Evolutionary conservation across 192 early-diverging fungal genomes (phyloP).

Genomic region (Gaertneriomyces sp.): DNA sequence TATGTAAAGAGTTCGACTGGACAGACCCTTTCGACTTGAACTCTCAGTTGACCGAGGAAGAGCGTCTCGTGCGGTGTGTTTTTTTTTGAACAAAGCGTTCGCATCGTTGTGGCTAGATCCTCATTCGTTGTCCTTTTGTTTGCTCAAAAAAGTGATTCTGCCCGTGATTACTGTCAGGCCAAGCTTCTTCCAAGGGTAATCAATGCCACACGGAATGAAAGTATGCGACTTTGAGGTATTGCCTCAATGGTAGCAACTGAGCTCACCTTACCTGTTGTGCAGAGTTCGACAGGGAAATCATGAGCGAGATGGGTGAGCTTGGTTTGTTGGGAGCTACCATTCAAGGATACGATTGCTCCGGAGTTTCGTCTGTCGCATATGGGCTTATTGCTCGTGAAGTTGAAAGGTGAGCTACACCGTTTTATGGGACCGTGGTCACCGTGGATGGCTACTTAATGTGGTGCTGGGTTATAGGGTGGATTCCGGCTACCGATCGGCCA

Average conservation of each 20-base stretch:
- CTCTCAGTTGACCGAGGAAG: constrained; percentile 85
- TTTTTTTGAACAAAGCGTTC: background rate
- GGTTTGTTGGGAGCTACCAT: constrained; percentile 93
- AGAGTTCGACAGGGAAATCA: constrained; percentile 86
- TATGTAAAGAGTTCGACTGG: constrained; percentile 40
- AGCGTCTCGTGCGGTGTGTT: constrained; percentile 58
- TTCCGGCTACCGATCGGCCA: constrained; percentile 93
- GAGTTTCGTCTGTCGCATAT: constrained; percentile 95
- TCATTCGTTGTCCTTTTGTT: no score
- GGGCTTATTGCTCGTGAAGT: constrained; percentile 96
- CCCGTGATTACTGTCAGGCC: constrained; percentile 81
- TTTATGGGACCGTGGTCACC: background rate
- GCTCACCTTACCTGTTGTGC: background rate
- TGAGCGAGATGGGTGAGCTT: constrained; percentile 89
- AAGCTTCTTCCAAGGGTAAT: constrained; percentile 83
- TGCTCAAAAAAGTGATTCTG: constrained; percentile 58
- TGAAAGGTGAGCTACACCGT: constrained; percentile 56
- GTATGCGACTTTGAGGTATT: constrained; percentile 41
- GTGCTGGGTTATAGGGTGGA: constrained; percentile 62
- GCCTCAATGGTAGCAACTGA: background rate
- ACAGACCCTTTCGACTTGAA: constrained; percentile 80
- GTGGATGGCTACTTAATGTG: background rate
- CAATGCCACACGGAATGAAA: constrained; percentile 80
- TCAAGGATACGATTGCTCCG: constrained; percentile 93
- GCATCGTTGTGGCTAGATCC: no score